These are phyloP conservation scores for Fusarium compactum DNA, from an alignment of 2,329 filamentous ascomycete species.

Conservation along the genomic window DNA sequence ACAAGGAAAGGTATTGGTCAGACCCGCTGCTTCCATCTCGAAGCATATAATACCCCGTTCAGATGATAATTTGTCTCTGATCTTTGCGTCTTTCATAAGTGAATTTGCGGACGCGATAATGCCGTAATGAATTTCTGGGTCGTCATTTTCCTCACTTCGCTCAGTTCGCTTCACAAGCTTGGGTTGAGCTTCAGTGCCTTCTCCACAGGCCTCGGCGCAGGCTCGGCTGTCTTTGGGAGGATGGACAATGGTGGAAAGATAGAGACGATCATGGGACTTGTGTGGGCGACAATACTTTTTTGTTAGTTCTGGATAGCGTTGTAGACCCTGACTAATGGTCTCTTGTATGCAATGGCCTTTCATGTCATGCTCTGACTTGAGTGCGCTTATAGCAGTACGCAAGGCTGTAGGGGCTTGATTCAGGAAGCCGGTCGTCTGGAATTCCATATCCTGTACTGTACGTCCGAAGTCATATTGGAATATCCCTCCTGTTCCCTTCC, in stretches of 20 bases:
- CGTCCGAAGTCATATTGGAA: slow-evolving; percentile 48
- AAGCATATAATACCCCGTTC: slow-evolving; percentile 2
- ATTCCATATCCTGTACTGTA: slow-evolving; percentile 29
- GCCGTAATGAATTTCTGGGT: neutral
- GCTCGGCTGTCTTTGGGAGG: neutral
- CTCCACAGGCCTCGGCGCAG: neutral
- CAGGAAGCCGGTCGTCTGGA: slow-evolving; percentile 21
- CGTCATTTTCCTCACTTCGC: neutral
- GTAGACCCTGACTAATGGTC: neutral
- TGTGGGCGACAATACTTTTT: neutral
- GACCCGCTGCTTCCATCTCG: slow-evolving; percentile 3
- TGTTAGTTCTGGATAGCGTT: neutral
- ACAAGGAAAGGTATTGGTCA: slow-evolving; percentile 44
- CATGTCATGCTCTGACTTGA: neutral
- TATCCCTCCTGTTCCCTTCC: slow-evolving; percentile 32
- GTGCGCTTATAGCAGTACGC: neutral
- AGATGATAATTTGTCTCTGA: neutral
- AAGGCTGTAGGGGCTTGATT: slow-evolving; percentile 31
- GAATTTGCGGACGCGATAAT: neutral
- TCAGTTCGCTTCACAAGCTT: neutral
- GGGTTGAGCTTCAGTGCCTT: accelerated
- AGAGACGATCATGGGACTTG: neutral
- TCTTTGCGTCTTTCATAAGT: slow-evolving; percentile 11
- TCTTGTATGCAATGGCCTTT: neutral
- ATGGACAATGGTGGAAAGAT: neutral